A percentile compares a stretch with the other conserved stretches of the same genome.
phyloP scores from a whole-genome alignment of 805 yeast species.

The Candida sakaeoensis region DNA sequence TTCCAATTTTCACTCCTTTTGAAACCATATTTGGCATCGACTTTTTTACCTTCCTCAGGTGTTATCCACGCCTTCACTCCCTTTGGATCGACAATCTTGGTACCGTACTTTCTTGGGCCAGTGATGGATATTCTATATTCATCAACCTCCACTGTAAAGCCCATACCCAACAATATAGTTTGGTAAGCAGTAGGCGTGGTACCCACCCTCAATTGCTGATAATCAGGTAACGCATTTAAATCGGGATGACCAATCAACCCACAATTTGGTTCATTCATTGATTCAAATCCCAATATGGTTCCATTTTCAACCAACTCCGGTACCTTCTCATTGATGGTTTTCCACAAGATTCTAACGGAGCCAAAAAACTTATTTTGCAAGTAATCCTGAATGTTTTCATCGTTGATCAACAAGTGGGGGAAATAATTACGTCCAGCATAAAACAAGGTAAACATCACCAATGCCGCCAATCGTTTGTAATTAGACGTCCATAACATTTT shows the following conservation, averaged over 20 bases:
- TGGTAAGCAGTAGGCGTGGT: constrained; percentile 82
- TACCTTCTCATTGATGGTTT: constrained; percentile 19
- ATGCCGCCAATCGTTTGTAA: constrained; percentile 68
- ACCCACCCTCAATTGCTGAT: constrained; percentile 68
- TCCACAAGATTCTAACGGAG: constrained; percentile 45
- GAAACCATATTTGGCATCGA: constrained; percentile 72
- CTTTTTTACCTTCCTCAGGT: constrained; percentile 32
- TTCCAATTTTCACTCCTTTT: constrained; percentile 60
- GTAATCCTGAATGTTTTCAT: constrained; percentile 71
- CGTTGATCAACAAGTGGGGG: constrained; percentile 71
- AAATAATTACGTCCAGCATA: constrained; percentile 75
- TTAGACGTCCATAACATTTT: constrained; percentile 95
- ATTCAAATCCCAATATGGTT: constrained; percentile 74
- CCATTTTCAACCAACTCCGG: constrained; percentile 38
- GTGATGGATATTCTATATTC: constrained; percentile 64
- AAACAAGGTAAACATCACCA: constrained; percentile 81
- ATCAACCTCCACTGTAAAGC: constrained; percentile 65
- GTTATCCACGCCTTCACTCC: constrained; percentile 70
- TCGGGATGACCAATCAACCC: constrained; percentile 69
- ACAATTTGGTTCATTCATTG: constrained; percentile 78
- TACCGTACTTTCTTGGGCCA: constrained; percentile 71
- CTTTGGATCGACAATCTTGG: constrained; percentile 56
- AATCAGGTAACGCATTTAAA: constrained; percentile 51
- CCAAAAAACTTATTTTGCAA: constrained; percentile 60
- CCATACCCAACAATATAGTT: constrained; percentile 73